Evolutionary conservation across 768 basidiomycete species (phyloP), one percentile per base, ranked within the genome.

Genomic region (Lactarius deliciosus): DNA sequence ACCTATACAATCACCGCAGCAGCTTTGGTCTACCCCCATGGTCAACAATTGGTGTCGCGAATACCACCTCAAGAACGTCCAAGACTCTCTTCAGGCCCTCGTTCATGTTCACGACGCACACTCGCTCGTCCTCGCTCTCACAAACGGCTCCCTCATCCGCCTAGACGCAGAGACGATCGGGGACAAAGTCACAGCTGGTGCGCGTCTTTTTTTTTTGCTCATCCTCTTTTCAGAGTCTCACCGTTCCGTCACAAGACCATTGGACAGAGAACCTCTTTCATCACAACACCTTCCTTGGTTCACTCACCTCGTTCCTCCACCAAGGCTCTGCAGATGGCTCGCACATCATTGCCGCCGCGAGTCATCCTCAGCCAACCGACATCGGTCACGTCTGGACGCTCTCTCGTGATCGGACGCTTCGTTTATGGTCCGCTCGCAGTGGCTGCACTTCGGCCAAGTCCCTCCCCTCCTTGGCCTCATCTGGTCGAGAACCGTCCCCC

Each of bases 391-490:
- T 89, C 25, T 96, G 92, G 85, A 89, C 94, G 1, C 82, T 98
- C 50, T 94, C 95, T 10, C 83, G 94, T 63, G 94, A 97, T 79
- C 84, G 90, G 63, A 89, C 87, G 40, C 80, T 98, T 50, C 84
- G 94, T 45, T 80, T 91, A 53, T 98, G 95, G 95, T 89, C 90
- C 69, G 82, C 87, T 34, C 85, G 88, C 74, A 80, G 85, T 63
- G 88, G 88, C 54, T 89, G 91, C 73, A 82, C 89, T n/a, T 83
- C 86, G 36, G 84, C 85, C 38, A 87, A 83, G 73, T 75, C 78
- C 13, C 76, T 91, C 54, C 79, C 84, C 13, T 73, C 74, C 36
- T 64, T 74, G 30, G 68, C 74, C n/a, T 75, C 77, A 0, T 56
- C 68, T 41, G 70, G 65, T 64, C 76, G 76, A 68, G 76, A 76